phyloP scores from a whole-genome alignment of 2,329 filamentous ascomycete species.

The Juglanconis juglandina region DNA sequence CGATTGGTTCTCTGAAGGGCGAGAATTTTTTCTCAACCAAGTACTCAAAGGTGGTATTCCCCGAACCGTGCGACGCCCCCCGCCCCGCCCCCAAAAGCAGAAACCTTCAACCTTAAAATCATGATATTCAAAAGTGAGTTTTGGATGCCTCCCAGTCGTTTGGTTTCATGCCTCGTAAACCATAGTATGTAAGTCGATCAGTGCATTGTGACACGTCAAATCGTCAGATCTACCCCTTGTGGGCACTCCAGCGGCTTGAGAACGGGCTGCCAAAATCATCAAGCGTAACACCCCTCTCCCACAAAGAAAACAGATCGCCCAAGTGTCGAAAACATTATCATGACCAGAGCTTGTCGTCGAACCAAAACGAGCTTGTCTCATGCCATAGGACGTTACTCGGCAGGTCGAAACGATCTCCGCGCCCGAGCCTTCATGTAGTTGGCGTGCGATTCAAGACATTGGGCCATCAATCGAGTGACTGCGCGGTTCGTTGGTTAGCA shows the following conservation, averaged over 20 bases:
- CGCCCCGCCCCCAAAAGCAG: too few relatives aligned
- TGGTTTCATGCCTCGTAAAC: neutral
- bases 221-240: too few relatives aligned
- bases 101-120: neutral
- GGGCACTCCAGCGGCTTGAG: too few relatives aligned
- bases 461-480: slow-evolving; percentile 53
- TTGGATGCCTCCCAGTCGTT: neutral
- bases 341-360: too few relatives aligned
- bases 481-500: neutral
- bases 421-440: slow-evolving; percentile 49
- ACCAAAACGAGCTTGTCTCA: neutral
- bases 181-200: neutral
- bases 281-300: neutral
- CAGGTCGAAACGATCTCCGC: slow-evolving; percentile 47
- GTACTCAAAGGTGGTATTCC: neutral
- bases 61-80: too few relatives aligned
- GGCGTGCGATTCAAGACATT: slow-evolving; percentile 54
- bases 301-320: neutral
- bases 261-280: too few relatives aligned
- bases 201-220: neutral
- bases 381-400: slow-evolving; percentile 29
- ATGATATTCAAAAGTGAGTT: neutral
- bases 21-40: neutral
- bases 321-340: too few relatives aligned
- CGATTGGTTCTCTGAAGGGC: neutral